These are phyloP conservation scores for Metschnikowia koreensis DNA, from an alignment of 805 yeast genomes.

Conservation along the genomic window DNA sequence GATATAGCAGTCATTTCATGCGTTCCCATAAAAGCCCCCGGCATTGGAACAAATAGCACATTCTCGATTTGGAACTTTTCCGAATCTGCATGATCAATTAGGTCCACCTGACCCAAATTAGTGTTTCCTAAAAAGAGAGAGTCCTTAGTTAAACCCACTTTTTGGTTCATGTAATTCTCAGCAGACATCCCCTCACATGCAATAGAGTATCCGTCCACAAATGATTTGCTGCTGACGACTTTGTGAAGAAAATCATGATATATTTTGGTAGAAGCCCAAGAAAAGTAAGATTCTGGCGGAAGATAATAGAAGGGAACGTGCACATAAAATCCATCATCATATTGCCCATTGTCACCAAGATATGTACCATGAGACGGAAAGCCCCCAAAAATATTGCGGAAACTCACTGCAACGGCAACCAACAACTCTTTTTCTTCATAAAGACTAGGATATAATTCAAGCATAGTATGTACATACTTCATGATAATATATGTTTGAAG, in stretches of 20 bases:
- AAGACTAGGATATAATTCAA: constrained; percentile 2
- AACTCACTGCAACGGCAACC: constrained; percentile 3
- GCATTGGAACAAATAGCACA: constrained; percentile 1
- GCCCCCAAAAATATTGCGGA: constrained; percentile 1
- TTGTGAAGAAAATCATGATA: constrained; percentile 7
- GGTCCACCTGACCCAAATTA: constrained; percentile 4
- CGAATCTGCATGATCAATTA: constrained; percentile 1
- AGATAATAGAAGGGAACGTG: background rate
- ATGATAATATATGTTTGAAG: constrained; percentile 1
- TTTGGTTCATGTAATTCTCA: constrained; percentile 1
- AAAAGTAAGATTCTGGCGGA: constrained; percentile 2
- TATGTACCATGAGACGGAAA: constrained; percentile 2
- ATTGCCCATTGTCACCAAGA: background rate
- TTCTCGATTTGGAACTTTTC: constrained; percentile 3
- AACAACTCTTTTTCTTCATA: constrained; percentile 3
- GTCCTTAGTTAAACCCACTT: background rate
- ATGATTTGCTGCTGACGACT: background rate
- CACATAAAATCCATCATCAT: constrained; percentile 6
- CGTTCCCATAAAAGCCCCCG: constrained; percentile 7
- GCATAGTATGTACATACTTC: constrained; percentile 3
- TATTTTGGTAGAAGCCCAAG: constrained; percentile 2
- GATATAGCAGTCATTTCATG: constrained; percentile 4
- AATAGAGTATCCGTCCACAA: constrained; percentile 3
- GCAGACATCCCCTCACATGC: constrained; percentile 4
- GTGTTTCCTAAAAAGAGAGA: constrained; percentile 3